Evolutionary conservation across 176 grass and related monocot genomes (phyloP).

Genomic region (Bonia amplexicaulis): DNA sequence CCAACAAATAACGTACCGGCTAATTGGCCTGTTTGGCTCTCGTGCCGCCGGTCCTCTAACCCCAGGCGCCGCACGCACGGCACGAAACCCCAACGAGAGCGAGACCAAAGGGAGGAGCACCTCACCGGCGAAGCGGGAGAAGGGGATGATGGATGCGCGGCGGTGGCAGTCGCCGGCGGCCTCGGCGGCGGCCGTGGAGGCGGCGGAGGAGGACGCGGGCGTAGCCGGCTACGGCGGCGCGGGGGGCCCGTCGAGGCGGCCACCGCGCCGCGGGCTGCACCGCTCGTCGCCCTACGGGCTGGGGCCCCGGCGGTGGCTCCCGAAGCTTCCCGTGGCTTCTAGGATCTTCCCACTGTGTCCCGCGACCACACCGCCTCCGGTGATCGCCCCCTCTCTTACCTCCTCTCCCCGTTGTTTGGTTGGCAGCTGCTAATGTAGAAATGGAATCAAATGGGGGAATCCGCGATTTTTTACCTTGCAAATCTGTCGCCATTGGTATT

Average conservation of each 20-base stretch:
- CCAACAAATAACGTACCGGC: no score
- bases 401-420: background rate
- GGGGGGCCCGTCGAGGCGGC: conserved; percentile 39
- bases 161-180: conserved; percentile 32
- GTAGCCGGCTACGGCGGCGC: background rate
- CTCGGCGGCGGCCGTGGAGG: background rate
- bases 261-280: conserved; percentile 23
- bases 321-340: conserved; percentile 24
- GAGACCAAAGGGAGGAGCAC: background rate
- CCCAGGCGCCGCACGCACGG: background rate
- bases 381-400: background rate
- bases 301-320: conserved; percentile 16
- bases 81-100: background rate
- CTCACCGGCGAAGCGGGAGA: background rate
- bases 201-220: conserved; percentile 11
- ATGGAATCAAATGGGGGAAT: background rate
- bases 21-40: no score
- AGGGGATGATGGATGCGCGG: conserved; percentile 10
- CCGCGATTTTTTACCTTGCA: background rate
- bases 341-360: conserved; percentile 25
- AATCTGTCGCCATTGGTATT: background rate
- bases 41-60: background rate
- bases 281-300: conserved; percentile 43
- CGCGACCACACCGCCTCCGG: conserved; percentile 2
- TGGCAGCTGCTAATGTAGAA: background rate